Evolutionary conservation across 331 rosid species (phyloP), one percentile per base, ranked within the genome.

Genomic region (Quercus lobata): DNA sequence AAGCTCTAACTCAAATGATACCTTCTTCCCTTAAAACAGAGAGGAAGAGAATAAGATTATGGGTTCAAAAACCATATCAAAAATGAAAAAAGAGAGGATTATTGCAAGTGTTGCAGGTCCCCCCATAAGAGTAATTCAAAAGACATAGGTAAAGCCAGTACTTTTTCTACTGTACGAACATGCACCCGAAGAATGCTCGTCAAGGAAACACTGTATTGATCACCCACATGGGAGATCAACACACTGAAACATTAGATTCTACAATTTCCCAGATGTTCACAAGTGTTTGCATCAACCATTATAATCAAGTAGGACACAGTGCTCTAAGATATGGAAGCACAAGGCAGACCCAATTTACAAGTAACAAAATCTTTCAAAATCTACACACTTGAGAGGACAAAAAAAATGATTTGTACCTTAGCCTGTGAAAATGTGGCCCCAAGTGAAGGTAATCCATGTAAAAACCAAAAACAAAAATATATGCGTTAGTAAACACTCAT

Each of bases 401-500:
- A 68, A 78, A 29, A 37, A 72, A 55, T 17, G 68, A 79, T 74
- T 21, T 87, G 61, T 93, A 95, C 99, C 99, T 93, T 89, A 87
- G 81, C 93, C 99, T 95, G 92, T 52, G 73, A 85, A 82, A 54
- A 80, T 76, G 72, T 6, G 10, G 71, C 62, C 83, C 84, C 88
- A 62, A 44, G 41, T 79, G 73, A 35, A 79, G 80, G 61, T 44
- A 54, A 84, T 80, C 70, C 91, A 87, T 85, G 90, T 80, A 79
- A 85, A 84, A 62, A 77, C 54, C 79, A 79, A 82, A 69, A 15
- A 83, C 3, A 41, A 41, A 8, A 41, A 41, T 41, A 41, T 41
- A 58, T 3, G 53, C 19, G 7, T 83, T 82, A 80, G 92, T 86
- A 78, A 86, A 83, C 65, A 79, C 7, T 17, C 72, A 24, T 6